These are phyloP conservation scores for Murraya koenigii DNA, from an alignment of 345 rosid genomes.

Conservation along the genomic window DNA sequence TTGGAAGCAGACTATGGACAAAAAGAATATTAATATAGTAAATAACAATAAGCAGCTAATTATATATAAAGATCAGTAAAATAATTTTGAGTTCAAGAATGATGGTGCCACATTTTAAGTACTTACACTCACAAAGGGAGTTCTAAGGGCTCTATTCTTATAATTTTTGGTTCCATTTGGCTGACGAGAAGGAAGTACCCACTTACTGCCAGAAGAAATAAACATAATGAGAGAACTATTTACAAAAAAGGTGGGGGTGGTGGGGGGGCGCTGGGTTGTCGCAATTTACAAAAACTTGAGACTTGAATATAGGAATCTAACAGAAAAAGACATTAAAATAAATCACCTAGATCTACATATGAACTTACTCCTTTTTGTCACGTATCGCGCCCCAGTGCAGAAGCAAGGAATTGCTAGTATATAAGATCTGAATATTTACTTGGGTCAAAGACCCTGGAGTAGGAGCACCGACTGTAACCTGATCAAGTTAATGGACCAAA, in stretches of 20 bases:
- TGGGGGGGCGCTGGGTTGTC: not conserved
- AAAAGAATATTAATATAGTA: not conserved
- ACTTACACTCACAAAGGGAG: conserved; percentile 80
- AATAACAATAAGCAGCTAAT: conserved; percentile 11
- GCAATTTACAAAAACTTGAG: not conserved
- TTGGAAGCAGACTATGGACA: conserved; percentile 56
- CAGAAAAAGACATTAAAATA: conserved; percentile 1
- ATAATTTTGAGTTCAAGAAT: conserved; percentile 6
- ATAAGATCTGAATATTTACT: conserved; percentile 57
- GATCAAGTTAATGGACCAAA: conserved; percentile 27
- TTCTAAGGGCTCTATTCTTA: conserved; percentile 91
- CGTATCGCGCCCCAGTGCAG: conserved; percentile 90
- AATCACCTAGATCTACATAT: conserved; percentile 13
- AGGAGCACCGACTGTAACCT: conserved; percentile 65
- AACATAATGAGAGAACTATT: conserved; percentile 7
- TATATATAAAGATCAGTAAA: conserved; percentile 9
- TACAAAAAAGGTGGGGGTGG: not conserved
- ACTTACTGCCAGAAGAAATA: conserved; percentile 50
- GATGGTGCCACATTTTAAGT: conserved; percentile 6
- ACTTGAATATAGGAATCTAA: not conserved
- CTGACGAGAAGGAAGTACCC: conserved; percentile 76
- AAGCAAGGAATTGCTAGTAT: conserved; percentile 61
- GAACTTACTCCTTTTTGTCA: conserved; percentile 67
- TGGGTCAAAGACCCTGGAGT: conserved; percentile 34
- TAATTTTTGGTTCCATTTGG: conserved; percentile 81